Evolutionary conservation across 345 rosid genomes (phyloP).

Genomic region (Limnanthes douglasii): DNA sequence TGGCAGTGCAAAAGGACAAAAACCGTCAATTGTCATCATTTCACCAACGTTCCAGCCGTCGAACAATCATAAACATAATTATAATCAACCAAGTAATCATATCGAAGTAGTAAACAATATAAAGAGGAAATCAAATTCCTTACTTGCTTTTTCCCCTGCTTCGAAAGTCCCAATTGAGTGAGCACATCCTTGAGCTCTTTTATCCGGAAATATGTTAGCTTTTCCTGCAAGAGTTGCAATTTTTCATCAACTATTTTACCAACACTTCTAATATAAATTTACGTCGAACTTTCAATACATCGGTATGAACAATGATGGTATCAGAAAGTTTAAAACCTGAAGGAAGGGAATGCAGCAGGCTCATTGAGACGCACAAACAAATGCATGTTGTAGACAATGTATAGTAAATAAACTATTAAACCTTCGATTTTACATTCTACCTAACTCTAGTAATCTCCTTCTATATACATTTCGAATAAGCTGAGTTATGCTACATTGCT

Average conservation of each 20-base stretch:
- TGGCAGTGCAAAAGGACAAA: too few species aligned
- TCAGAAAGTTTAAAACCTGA: constrained; percentile 1
- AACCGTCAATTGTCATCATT: background rate
- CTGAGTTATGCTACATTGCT: too few species aligned
- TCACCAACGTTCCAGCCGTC: background rate
- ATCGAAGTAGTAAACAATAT: too few species aligned
- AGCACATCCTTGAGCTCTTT: constrained; percentile 97
- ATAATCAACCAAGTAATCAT: too few species aligned
- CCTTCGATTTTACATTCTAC: too few species aligned
- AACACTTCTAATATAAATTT: too few species aligned
- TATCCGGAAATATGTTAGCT: constrained; percentile 69
- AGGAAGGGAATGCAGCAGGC: too few species aligned
- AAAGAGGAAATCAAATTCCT: constrained; percentile 3
- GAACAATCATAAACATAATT: constrained; percentile 2
- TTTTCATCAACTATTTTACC: too few species aligned
- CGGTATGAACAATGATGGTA: constrained; percentile 1
- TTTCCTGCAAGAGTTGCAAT: constrained; percentile 32
- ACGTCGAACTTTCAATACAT: too few species aligned
- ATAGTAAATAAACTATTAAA: background rate
- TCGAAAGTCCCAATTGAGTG: constrained; percentile 75
- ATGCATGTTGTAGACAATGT: constrained; percentile 1
- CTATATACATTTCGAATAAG: too few species aligned
- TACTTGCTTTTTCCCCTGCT: constrained; percentile 98
- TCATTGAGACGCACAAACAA: too few species aligned
- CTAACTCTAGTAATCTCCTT: too few species aligned